phyloP scores from a whole-genome alignment of 495 filamentous ascomycete genomes.

The Aspergillus asperescens region DNA sequence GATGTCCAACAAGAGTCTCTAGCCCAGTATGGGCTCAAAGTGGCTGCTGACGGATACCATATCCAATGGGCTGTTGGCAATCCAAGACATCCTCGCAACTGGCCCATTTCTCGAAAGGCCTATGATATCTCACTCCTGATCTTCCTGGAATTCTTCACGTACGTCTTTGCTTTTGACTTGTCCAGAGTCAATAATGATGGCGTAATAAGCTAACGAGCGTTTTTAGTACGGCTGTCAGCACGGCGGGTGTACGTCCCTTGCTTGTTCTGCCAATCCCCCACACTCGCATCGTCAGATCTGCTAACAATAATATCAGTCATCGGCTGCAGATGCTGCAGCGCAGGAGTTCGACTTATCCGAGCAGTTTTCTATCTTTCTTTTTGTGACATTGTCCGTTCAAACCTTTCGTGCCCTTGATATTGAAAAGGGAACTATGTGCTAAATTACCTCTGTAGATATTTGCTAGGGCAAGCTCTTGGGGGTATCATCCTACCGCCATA shows the following conservation, averaged over 20 bases:
- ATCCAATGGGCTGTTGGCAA: constrained; percentile 35
- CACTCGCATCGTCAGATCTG: constrained; percentile 1
- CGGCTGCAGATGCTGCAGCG: constrained; percentile 29
- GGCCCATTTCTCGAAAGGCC: constrained; percentile 29
- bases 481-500: constrained; percentile 48
- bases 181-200: neutral
- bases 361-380: constrained; percentile 34
- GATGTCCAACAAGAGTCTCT: constrained; percentile 17
- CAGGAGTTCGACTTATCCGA: constrained; percentile 27
- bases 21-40: constrained; percentile 24
- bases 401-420: neutral
- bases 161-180: constrained; percentile 6
- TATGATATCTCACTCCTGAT: constrained; percentile 35
- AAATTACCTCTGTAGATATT: constrained; percentile 30
- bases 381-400: constrained; percentile 33
- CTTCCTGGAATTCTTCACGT: constrained; percentile 41
- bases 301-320: constrained; percentile 22
- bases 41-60: constrained; percentile 33
- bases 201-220: neutral
- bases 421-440: neutral
- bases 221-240: constrained; percentile 36
- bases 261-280: neutral
- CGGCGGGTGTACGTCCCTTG: constrained; percentile 32
- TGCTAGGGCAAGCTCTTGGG: constrained; percentile 46
- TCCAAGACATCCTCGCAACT: constrained; percentile 39